Conservation (phyloP, 768 basidiomycete genomes). For the Trametes maxima region DNA sequence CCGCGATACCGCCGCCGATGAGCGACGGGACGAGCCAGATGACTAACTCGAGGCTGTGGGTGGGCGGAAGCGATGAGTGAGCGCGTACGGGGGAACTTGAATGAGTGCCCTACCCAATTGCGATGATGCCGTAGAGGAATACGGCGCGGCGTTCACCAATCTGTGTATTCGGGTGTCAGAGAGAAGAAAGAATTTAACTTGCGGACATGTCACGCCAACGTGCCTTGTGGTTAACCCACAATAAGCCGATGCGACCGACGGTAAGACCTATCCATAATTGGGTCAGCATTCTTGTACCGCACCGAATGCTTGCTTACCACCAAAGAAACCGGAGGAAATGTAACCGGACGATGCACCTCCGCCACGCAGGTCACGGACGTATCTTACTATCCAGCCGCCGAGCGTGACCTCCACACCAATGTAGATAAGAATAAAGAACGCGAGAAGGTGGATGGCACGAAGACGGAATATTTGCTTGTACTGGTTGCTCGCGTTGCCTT, state of each 20-base stretch:
- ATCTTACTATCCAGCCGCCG: constrained; percentile 57
- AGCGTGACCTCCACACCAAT: constrained; percentile 43
- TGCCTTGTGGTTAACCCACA: constrained; percentile 52
- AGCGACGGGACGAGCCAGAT: constrained; percentile 60
- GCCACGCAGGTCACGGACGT: constrained; percentile 45
- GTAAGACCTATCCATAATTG: constrained; percentile 41
- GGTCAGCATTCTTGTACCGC: neutral
- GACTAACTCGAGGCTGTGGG: constrained; percentile 51
- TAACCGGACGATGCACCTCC: constrained; percentile 53
- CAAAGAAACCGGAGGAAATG: constrained; percentile 53
- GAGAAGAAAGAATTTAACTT: too few relatives aligned
- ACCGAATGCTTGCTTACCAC: constrained; percentile 29
- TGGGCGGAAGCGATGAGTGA: constrained; percentile 17
- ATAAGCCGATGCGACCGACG: constrained; percentile 52
- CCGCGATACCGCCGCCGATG: constrained; percentile 52
- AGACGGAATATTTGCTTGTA: constrained; percentile 50
- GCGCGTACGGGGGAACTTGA: neutral
- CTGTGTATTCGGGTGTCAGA: constrained; percentile 21
- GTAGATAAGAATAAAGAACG: constrained; percentile 46
- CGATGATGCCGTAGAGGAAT: constrained; percentile 39
- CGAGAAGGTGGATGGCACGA: constrained; percentile 43
- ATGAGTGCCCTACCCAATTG: constrained; percentile 36
- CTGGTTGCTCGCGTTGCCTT: constrained; percentile 38
- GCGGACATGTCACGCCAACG: neutral
- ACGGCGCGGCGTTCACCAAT: constrained; percentile 42